Base-by-base conservation (phyloP, 78 protist species). In the Dictyostelium brefeldianum region DNA sequence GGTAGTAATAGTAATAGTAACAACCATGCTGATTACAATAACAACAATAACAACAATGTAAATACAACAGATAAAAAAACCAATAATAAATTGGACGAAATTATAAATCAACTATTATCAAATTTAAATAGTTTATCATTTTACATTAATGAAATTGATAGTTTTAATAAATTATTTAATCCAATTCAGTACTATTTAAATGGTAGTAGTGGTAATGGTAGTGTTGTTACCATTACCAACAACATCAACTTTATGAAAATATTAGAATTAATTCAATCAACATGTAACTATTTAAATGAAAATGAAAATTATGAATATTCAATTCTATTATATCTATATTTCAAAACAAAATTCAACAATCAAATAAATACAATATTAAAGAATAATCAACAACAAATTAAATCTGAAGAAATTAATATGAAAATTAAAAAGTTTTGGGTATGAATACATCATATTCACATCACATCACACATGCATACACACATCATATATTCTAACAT, bases 281-380 rank as follows among this genome's bases (percentile, higher is more conserved):
- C 82, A 51, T 51, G 59, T 15, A 29, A 77, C n/a, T 77, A 77
- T 77, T 51, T 77, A 51, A 77, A 46, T 77, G 46, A 47, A 27
- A 20, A 77, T 51, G 41, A 47, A 46, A 18, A 77, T 15, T 51
- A 77, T 29, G 56, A 77, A 77, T 53, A 77, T 29, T 50, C 82
- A 4, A 50, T 51, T 29, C 59, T 77, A 50, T 29, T 77, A 14
- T 77, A 77, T 77, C 31, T 77, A 51, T 20, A n/a, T 20, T 41
- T 74, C 17, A 74, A 74, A 46, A n/a, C 4, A 18, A 46, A 47
- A 6, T 74, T 74, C 46, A 50, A 46, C 8, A 74, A 74, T 74
- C 17, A 46, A 46, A 46, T 74, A 8, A 46, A 3, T 4, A 7
- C 36, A n/a, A 41, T 46, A 10, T 43, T 31, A 46, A 22, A 47